phyloP scores from a whole-genome alignment of 1,284 basidiomycete genomes.

The Melampsora americana region DNA sequence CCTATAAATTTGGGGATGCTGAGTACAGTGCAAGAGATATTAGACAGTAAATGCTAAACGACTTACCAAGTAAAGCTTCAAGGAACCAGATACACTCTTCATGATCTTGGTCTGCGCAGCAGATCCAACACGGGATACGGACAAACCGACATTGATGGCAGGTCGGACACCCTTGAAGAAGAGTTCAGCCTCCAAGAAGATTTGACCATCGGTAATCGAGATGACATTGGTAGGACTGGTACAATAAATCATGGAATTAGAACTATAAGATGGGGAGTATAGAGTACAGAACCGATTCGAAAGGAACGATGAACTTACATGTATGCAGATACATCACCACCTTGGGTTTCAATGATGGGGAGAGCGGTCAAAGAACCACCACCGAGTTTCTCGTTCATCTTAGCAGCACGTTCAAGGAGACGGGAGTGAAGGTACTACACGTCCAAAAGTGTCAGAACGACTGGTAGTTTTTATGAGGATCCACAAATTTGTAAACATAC shows the following conservation, averaged over 20 bases:
- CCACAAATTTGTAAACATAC: constrained; percentile 6
- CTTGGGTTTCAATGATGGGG: constrained; percentile 99
- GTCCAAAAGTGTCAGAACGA: constrained; percentile 15
- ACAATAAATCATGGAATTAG: constrained; percentile 14
- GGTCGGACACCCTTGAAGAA: constrained; percentile 99
- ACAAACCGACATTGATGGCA: constrained; percentile 99
- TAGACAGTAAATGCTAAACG: not conserved
- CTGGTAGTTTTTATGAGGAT: not conserved
- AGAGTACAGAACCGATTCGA: constrained; percentile 63
- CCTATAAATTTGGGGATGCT: not conserved
- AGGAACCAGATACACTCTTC: constrained; percentile 99
- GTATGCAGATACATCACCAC: constrained; percentile 99
- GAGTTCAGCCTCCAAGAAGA: constrained; percentile 94
- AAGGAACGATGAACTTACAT: constrained; percentile 57
- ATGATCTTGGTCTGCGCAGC: constrained; percentile 98
- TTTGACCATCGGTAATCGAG: constrained; percentile 96
- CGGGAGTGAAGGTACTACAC: constrained; percentile 99
- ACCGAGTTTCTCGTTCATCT: constrained; percentile 98
- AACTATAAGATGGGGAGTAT: constrained; percentile 45
- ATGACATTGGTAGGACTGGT: constrained; percentile 71
- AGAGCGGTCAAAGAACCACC: constrained; percentile 97
- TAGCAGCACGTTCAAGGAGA: constrained; percentile 98
- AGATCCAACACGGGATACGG: constrained; percentile 98
- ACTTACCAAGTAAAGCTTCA: constrained; percentile 88
- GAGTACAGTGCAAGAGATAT: not conserved